Percentiles rank a stretch among this genome's conserved stretches.
Evolutionary conservation across 179 eudicot species (phyloP).

Genomic region (Silene noctiflora): DNA sequence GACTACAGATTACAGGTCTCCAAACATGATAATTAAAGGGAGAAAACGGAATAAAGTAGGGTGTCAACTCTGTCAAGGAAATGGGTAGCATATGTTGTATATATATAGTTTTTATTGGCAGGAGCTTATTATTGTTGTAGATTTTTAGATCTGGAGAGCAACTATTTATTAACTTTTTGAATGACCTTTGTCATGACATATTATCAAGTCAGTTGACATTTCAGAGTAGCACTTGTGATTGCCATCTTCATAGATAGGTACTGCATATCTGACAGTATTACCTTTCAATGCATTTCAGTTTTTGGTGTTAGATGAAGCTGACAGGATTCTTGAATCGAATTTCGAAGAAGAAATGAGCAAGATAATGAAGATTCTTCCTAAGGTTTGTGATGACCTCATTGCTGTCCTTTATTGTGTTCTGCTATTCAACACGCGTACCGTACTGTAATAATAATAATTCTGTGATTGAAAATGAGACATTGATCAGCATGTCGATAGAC

Average conservation of each 20-base stretch:
- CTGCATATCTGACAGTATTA: neutral
- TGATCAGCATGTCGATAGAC: neutral
- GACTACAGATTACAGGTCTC: neutral
- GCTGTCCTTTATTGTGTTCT: neutral
- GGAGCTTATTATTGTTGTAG: neutral
- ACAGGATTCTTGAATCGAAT: slow-evolving; percentile 82
- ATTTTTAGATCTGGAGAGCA: neutral
- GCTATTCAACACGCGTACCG: neutral
- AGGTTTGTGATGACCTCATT: slow-evolving; percentile 37
- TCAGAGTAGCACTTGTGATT: neutral
- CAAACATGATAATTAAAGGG: neutral
- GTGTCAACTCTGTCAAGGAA: neutral
- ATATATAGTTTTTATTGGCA: neutral
- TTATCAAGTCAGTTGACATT: neutral
- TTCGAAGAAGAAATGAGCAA: slow-evolving; percentile 93
- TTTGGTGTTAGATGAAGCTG: slow-evolving; percentile 88
- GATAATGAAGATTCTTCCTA: slow-evolving; percentile 74
- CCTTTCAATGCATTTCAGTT: slow-evolving; percentile 44
- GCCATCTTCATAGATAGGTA: neutral
- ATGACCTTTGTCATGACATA: neutral
- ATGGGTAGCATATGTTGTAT: neutral
- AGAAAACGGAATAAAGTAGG: neutral
- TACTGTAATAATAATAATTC: neutral
- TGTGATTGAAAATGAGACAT: neutral
- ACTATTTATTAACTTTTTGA: neutral